A percentile compares a stretch with the other conserved stretches of the same genome.
These are phyloP conservation scores for Malus orientalis DNA, from an alignment of 306 rosid species.

Conservation along the genomic window DNA sequence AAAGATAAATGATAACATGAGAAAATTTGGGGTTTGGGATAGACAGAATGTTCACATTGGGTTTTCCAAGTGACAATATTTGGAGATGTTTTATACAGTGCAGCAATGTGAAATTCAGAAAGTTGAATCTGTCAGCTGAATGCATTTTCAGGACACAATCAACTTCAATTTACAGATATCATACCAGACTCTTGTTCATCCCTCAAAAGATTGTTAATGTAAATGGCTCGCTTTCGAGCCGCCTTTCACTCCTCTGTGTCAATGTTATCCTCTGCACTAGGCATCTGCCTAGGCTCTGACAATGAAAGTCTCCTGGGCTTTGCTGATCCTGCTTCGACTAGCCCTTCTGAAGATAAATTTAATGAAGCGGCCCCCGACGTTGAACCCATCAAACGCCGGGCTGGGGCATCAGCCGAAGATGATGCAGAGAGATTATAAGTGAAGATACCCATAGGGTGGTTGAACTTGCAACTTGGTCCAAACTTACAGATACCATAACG, in stretches of 20 bases:
- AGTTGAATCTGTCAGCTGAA: conserved; percentile 52
- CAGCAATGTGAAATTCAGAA: conserved; percentile 54
- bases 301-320: conserved; percentile 71
- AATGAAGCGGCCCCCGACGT: conserved; percentile 67
- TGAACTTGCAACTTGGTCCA: conserved; percentile 98
- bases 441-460: conserved; percentile 92
- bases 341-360: conserved; percentile 76
- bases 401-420: conserved; percentile 54
- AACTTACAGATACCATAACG: conserved; percentile 98
- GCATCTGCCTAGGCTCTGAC: conserved; percentile 70
- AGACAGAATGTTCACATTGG: conserved; percentile 66
- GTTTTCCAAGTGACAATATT: conserved; percentile 65
- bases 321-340: conserved; percentile 60
- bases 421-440: conserved; percentile 60
- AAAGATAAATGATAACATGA: conserved; percentile 6
- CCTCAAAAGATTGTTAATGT: conserved; percentile 50
- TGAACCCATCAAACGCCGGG: conserved; percentile 63
- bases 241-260: conserved; percentile 63
- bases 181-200: conserved; percentile 45
- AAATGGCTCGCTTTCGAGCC: conserved; percentile 35
- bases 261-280: conserved; percentile 47
- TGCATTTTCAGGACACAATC: conserved; percentile 49
- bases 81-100: conserved; percentile 55
- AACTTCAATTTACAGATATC: conserved; percentile 64
- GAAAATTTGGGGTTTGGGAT: conserved; percentile 34